Evolutionary conservation across 2,329 filamentous ascomycete species (phyloP).

Genomic region (Sarocladiaceae sp.): DNA sequence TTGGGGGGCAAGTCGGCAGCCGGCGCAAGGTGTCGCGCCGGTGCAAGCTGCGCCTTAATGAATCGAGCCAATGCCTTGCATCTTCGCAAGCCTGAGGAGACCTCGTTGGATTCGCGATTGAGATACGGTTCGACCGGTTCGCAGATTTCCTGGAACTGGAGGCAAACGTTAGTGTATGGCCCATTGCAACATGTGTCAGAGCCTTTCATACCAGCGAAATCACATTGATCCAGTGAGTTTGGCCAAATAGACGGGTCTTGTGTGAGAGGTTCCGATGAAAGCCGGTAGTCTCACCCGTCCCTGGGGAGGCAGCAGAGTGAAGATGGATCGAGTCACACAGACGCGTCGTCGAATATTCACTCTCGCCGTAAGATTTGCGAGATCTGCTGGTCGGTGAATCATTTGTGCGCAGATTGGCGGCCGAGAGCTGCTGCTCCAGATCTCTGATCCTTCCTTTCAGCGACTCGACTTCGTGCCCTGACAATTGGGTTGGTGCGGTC

Average conservation of each 20-base stretch:
- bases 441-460: no score
- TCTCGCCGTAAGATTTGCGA: no score
- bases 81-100: constrained; percentile 31
- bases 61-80: constrained; percentile 46
- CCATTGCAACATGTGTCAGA: no score
- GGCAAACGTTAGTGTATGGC: not conserved
- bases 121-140: constrained; percentile 33
- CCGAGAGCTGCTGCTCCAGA: no score
- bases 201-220: constrained; percentile 34
- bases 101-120: constrained; percentile 28
- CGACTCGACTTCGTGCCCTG: no score
- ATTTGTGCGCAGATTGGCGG: no score
- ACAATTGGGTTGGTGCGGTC: no score
- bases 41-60: constrained; percentile 44
- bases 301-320: constrained; percentile 10
- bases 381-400: no score
- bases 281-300: not conserved
- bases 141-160: constrained; percentile 38
- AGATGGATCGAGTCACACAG: constrained; percentile 7
- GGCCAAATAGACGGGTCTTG: constrained; percentile 38
- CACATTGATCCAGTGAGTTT: constrained; percentile 45
- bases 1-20: constrained; percentile 39
- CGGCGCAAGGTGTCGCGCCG: constrained; percentile 39
- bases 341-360: not conserved
- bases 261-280: constrained; percentile 1